phyloP scores from a whole-genome alignment of 345 rosid species.

The Eucalyptus regnans region DNA sequence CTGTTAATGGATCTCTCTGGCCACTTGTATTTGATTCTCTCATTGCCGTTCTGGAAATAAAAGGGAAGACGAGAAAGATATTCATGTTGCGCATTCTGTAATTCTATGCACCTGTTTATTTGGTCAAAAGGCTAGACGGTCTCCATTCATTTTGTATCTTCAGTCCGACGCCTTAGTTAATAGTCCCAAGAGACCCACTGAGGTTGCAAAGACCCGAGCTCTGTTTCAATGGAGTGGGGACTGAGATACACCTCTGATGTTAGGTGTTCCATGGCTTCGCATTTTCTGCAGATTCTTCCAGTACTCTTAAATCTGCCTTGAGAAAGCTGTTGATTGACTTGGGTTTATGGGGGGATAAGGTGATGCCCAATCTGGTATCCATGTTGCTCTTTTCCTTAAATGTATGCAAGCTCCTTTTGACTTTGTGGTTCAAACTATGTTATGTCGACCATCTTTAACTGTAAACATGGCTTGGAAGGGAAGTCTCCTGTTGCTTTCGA shows the following conservation, averaged over 20 bases:
- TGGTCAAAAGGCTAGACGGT: background rate
- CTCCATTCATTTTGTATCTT: background rate
- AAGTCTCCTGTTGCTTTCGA: background rate
- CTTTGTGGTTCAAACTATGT: background rate
- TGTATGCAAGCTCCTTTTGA: background rate
- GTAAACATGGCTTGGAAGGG: background rate
- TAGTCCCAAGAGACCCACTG: background rate
- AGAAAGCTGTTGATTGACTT: background rate
- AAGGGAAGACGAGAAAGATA: background rate
- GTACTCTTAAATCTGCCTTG: background rate
- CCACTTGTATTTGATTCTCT: constrained; percentile 23
- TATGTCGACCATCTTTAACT: background rate
- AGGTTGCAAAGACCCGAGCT: background rate
- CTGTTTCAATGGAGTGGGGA: background rate
- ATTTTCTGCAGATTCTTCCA: background rate
- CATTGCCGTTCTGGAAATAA: background rate
- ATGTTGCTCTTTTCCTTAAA: background rate
- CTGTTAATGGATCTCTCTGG: constrained; percentile 6
- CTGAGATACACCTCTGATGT: background rate
- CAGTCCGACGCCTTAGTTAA: background rate
- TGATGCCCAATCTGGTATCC: background rate
- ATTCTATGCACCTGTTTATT: background rate
- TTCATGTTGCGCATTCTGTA: background rate
- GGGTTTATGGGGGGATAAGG: background rate
- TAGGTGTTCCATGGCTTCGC: background rate